Conservation (phyloP, 495 filamentous ascomycete species). For the Pseudomonodictys pantanalensis region DNA sequence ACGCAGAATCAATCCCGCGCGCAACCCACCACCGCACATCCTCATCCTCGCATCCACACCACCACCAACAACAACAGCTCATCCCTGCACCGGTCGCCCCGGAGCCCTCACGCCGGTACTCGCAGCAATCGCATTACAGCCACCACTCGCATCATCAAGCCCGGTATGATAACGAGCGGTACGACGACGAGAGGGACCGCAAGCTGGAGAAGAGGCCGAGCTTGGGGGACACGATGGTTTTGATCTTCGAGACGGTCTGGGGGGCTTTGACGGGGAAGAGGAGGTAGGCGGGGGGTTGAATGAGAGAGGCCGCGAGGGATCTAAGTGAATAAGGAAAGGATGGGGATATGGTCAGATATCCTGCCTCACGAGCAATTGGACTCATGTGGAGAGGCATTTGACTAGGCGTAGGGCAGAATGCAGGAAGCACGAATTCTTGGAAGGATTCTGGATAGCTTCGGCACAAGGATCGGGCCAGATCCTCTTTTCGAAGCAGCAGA, state of each 20-base stretch:
- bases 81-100: too few species aligned
- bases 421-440: too few species aligned
- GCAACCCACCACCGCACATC: background rate
- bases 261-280: slow-evolving; percentile 10
- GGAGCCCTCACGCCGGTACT: too few species aligned
- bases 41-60: background rate
- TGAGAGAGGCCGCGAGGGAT: background rate
- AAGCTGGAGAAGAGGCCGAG: slow-evolving; percentile 17
- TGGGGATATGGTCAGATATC: background rate
- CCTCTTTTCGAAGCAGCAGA: too few species aligned
- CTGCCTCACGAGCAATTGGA: too few species aligned
- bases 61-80: background rate
- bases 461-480: too few species aligned
- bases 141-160: slow-evolving; percentile 17
- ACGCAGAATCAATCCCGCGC: background rate
- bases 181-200: background rate
- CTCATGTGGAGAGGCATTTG: too few species aligned
- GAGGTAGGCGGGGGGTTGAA: background rate
- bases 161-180: background rate
- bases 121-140: slow-evolving; percentile 14
- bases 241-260: slow-evolving; percentile 18
- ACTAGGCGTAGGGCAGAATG: too few species aligned
- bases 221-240: slow-evolving; percentile 22
- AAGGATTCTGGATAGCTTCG: too few species aligned
- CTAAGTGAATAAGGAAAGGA: background rate